phyloP scores from a whole-genome alignment of 2,329 filamentous ascomycete species.

The Delphinella strobiligena region DNA sequence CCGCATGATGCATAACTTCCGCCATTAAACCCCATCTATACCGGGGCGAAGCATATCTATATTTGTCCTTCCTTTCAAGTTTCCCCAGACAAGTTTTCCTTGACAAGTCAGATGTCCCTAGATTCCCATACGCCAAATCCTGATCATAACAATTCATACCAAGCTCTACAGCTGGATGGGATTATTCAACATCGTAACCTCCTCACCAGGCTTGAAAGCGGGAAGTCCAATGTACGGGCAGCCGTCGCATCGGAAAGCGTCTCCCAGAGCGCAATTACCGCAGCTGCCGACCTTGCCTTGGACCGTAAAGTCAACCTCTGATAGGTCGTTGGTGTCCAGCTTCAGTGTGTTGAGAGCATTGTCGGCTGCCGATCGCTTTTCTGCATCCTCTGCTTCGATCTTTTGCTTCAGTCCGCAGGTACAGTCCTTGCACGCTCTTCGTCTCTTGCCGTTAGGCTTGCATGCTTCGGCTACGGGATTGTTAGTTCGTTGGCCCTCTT shows the following conservation, averaged over 20 bases:
- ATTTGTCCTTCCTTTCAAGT: too few species aligned
- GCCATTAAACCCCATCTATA: too few species aligned
- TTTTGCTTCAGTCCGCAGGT: constrained; percentile 83
- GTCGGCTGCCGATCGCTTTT: constrained; percentile 54
- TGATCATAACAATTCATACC: not conserved
- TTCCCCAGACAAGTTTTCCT: too few species aligned
- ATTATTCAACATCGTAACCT: constrained; percentile 78
- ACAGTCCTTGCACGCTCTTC: constrained; percentile 95
- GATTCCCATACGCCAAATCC: not conserved
- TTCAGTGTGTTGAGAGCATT: constrained; percentile 53
- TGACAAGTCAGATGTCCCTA: too few species aligned
- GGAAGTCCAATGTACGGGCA: constrained; percentile 85
- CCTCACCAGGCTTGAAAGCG: constrained; percentile 93
- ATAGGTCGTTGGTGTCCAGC: constrained; percentile 65
- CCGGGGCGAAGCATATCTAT: too few species aligned
- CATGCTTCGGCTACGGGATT: constrained; percentile 60
- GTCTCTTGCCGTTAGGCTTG: constrained; percentile 76
- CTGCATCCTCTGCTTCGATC: constrained; percentile 72
- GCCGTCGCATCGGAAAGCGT: constrained; percentile 55
- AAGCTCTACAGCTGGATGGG: constrained; percentile 59
- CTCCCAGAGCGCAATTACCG: constrained; percentile 84
- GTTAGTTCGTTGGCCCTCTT: too few species aligned
- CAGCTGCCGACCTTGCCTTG: constrained; percentile 92
- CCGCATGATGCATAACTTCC: too few species aligned
- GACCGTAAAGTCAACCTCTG: constrained; percentile 94